phyloP scores from a whole-genome alignment of 2,329 filamentous ascomycete species.

The Sordariomycetes sp. region DNA sequence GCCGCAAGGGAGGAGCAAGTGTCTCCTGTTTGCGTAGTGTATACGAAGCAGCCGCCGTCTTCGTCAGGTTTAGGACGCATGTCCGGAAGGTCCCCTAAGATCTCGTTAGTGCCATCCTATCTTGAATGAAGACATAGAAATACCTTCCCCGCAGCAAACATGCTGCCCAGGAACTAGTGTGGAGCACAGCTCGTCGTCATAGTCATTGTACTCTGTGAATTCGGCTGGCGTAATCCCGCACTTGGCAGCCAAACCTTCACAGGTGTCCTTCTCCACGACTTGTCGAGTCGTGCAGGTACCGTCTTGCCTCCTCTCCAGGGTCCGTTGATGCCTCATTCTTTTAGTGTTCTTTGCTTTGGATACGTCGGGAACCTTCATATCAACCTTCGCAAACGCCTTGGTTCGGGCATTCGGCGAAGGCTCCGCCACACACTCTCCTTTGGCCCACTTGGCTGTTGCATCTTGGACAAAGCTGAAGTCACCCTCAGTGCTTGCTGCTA shows the following conservation, averaged over 20 bases:
- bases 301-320: too few relatives aligned
- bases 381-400: too few relatives aligned
- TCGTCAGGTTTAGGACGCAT: background rate
- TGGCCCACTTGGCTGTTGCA: too few relatives aligned
- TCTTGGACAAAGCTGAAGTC: too few relatives aligned
- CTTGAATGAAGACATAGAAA: too few relatives aligned
- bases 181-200: conserved; percentile 13
- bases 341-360: too few relatives aligned
- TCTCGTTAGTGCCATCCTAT: too few relatives aligned
- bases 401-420: too few relatives aligned
- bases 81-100: background rate
- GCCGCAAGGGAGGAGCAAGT: conserved; percentile 24
- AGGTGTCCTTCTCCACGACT: conserved; percentile 22
- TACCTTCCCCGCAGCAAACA: conserved; percentile 27
- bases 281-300: conserved; percentile 17
- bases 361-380: too few relatives aligned
- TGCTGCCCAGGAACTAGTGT: conserved; percentile 18
- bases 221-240: conserved; percentile 25
- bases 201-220: conserved; percentile 23
- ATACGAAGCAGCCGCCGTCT: conserved; percentile 18
- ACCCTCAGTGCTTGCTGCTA: too few relatives aligned
- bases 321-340: too few relatives aligned
- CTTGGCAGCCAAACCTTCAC: conserved; percentile 20
- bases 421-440: too few relatives aligned
- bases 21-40: conserved; percentile 18